Conservation (phyloP, 257 asterid genomes). For the Solanum etuberosum region DNA sequence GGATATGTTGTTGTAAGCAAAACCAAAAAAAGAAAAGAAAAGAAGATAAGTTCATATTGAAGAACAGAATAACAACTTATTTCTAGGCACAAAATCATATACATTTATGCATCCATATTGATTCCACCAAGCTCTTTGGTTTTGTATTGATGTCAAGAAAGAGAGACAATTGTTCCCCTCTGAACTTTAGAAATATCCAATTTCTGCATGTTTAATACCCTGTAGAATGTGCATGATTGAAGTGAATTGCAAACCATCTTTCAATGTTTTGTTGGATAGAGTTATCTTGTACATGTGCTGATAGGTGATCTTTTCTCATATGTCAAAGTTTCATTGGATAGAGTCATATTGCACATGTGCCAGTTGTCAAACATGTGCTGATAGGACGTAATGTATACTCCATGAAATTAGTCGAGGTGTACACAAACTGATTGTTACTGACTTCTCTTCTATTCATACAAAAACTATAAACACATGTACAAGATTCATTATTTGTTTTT, state of each 20-base stretch:
- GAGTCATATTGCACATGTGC: no score
- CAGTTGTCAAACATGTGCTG: background rate
- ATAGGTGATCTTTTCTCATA: background rate
- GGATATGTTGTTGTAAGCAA: background rate
- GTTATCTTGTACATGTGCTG: background rate
- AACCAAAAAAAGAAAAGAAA: background rate
- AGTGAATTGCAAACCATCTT: background rate
- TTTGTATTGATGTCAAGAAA: background rate
- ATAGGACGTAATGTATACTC: background rate
- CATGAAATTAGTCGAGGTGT: background rate
- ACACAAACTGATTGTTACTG: background rate
- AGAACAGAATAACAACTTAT: background rate
- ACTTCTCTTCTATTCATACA: constrained; percentile 2
- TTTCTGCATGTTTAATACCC: background rate
- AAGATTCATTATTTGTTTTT: background rate
- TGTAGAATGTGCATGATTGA: background rate
- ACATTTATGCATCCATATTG: background rate
- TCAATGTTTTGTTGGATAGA: background rate
- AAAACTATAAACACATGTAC: constrained; percentile 2
- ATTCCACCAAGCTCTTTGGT: background rate
- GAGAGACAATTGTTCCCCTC: constrained; percentile 8
- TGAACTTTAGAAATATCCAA: background rate
- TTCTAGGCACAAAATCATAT: background rate
- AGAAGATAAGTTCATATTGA: background rate
- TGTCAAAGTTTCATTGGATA: background rate